A percentile compares a stretch with the other conserved stretches of the same genome.
These are phyloP conservation scores for Setaria italica DNA, from an alignment of 202 grass and related monocot genomes.

Conservation along the genomic window DNA sequence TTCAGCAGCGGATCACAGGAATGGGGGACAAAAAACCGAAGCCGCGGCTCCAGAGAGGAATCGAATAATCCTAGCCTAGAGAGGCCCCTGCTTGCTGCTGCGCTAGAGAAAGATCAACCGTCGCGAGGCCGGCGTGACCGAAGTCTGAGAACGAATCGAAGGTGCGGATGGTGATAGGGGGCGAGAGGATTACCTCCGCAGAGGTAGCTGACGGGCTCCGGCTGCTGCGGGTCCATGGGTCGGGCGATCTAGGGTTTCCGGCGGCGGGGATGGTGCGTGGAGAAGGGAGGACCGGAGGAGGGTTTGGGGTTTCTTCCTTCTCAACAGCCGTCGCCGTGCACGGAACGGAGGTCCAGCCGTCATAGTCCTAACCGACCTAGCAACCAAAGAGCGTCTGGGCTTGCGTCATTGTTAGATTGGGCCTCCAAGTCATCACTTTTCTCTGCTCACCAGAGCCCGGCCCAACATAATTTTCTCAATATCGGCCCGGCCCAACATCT, in stretches of 20 bases:
- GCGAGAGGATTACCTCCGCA: conserved; percentile 49
- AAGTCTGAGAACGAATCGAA: neutral
- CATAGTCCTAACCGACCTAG: neutral
- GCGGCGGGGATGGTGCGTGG: neutral
- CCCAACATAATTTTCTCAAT: neutral
- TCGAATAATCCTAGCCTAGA: neutral
- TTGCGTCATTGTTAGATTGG: neutral
- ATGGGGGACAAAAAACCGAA: neutral
- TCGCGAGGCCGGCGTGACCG: neutral
- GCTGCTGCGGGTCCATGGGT: conserved; percentile 53
- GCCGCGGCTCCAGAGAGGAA: neutral
- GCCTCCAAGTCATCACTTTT: neutral
- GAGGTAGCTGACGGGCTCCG: conserved; percentile 57
- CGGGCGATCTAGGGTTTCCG: conserved; percentile 21
- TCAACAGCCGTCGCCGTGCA: neutral
- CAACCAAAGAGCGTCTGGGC: too few species aligned
- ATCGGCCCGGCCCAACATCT: neutral
- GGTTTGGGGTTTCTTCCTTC: neutral
- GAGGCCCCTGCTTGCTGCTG: neutral
- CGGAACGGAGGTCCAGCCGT: neutral
- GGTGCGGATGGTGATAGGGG: neutral
- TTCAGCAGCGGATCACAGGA: neutral
- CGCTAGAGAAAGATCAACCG: neutral
- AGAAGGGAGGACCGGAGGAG: neutral
- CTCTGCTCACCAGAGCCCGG: neutral